Base-by-base conservation (phyloP, 257 asterid species). In the Solanum dulcamara region DNA sequence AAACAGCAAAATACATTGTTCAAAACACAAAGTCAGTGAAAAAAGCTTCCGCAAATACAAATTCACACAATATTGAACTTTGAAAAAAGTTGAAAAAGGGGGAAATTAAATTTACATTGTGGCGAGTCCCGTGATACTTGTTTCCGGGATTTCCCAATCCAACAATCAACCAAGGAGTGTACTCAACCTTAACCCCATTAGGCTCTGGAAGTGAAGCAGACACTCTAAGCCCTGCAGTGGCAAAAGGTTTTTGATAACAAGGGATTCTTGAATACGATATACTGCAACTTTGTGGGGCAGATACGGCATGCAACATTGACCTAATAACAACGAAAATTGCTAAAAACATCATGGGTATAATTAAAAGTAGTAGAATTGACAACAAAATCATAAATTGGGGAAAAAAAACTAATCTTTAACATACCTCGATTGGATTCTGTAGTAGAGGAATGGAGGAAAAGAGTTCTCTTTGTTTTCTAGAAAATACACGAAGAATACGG, bases 111-210 rank as follows among this genome's bases (percentile, higher is more conserved):
- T 67, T 22, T 95, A 95, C 99, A 89, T 95, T 97, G 91, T 97
- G 99, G 20, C 98, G 98, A 6, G 99, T 95, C 75, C 98, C 99
- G n/a, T 95, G 93, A 88, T 94, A 97, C 88, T 93, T 95, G 91
- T 91, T 93, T 48, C 98, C 99, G 0, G 98, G 99, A 86, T 97
- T 95, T n/a, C 99, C 99, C 86, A 97, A 92, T 28, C 98, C 99
- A n/a, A 92, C 98, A 90, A 97, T 91, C 81, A 97, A 90, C 99
- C 98, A 97, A 2, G 98, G 98, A 66, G 99, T 97, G 89, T 91
- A 97, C 90, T 97, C 99, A 48, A 86, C 89, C 79, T 92, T 93
- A 60, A 86, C 88, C 62, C 91, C 96, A 87, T 91, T 91, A 44
- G 93, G 88, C 51, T 86, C 90, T 4, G 90, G 86, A 84, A 90